Conservation (phyloP, 768 basidiomycete species). For the Pleurotus platypus region DNA sequence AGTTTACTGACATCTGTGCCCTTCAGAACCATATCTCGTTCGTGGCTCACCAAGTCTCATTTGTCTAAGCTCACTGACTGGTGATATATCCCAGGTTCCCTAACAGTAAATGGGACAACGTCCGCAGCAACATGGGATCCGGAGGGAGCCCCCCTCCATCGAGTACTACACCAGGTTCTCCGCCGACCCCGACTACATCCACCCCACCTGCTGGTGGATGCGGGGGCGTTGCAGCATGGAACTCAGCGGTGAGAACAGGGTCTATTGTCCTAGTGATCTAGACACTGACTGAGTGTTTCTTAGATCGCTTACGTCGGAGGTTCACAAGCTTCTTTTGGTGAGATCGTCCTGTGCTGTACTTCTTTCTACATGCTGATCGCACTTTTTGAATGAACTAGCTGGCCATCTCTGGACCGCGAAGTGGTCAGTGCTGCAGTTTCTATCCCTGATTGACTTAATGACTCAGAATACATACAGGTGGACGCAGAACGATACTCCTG, state of each 20-base stretch:
- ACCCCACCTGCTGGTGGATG: constrained; percentile 30
- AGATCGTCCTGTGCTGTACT: constrained; percentile 10
- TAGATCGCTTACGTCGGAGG: constrained; percentile 46
- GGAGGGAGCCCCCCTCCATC: constrained; percentile 19
- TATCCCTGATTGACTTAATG: background rate
- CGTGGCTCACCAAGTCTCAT: background rate
- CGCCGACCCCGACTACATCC: constrained; percentile 17
- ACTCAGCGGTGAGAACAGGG: constrained; percentile 27
- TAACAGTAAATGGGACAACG: constrained; percentile 69
- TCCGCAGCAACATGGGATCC: constrained; percentile 57
- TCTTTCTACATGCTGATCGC: background rate
- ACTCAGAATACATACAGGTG: constrained; percentile 26
- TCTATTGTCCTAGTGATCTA: background rate
- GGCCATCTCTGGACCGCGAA: constrained; percentile 56
- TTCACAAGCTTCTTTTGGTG: constrained; percentile 41
- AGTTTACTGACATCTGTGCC: background rate
- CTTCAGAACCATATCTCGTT: constrained; percentile 59
- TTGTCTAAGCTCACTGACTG: background rate
- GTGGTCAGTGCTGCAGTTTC: constrained; percentile 29
- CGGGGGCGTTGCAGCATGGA: constrained; percentile 46
- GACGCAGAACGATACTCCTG: constrained; percentile 56
- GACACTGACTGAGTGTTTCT: background rate
- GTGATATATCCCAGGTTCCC: constrained; percentile 43
- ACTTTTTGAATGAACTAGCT: constrained; percentile 19
- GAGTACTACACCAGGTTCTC: constrained; percentile 12